Percentiles rank a stretch among this genome's conserved stretches.
Evolutionary conservation across 2,329 filamentous ascomycete genomes (phyloP).

Genomic region (Fusarium subglutinans): DNA sequence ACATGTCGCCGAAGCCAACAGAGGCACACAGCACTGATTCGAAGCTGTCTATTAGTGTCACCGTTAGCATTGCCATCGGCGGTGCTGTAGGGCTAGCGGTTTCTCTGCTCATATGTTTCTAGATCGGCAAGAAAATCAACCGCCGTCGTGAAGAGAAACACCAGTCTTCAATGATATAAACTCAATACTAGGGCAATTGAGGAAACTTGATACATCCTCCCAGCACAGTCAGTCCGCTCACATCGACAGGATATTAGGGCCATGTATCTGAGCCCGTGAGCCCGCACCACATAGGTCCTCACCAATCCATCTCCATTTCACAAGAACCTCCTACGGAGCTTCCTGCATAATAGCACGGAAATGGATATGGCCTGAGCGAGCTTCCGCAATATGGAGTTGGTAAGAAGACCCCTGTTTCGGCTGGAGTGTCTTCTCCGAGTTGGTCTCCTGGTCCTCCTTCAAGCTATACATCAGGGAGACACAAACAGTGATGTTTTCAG

Average conservation of each 20-base stretch:
- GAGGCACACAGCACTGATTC: too few relatives aligned
- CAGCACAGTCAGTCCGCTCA: background rate
- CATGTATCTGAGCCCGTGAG: background rate
- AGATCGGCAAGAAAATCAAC: background rate
- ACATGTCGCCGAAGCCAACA: background rate
- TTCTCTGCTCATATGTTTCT: background rate
- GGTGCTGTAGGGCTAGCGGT: background rate
- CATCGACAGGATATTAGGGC: background rate
- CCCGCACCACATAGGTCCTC: background rate
- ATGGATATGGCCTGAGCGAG: background rate
- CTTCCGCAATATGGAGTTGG: background rate
- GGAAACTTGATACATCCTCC: background rate
- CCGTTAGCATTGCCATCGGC: background rate
- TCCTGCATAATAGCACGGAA: background rate
- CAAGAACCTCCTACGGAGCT: background rate
- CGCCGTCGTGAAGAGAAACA: background rate
- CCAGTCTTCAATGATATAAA: background rate
- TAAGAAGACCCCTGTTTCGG: background rate
- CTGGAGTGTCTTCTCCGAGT: background rate
- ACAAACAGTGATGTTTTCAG: background rate
- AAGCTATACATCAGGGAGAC: background rate
- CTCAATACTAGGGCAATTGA: background rate
- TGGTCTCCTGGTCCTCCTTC: background rate
- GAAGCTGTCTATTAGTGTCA: background rate
- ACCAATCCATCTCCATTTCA: background rate